phyloP scores from a whole-genome alignment of 129 eudicot species.

The Flaveria trinervia region DNA sequence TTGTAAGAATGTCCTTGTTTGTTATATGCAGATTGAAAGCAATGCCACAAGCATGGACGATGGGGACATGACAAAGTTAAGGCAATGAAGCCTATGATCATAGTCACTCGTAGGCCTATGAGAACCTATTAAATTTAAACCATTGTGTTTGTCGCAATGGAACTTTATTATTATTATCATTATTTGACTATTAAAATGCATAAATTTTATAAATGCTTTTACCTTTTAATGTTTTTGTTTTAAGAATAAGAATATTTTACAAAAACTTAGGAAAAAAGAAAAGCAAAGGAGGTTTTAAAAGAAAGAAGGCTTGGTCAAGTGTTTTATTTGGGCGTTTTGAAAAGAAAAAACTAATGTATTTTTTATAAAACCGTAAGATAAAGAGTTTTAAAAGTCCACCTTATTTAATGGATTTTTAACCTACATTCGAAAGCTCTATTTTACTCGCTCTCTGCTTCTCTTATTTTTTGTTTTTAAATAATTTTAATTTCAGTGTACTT shows the following conservation, averaged over 20 bases:
- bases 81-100: conserved; percentile 26
- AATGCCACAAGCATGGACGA: conserved; percentile 35
- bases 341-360: too few species aligned
- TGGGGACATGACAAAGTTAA: conserved; percentile 37
- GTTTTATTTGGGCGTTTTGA: background rate
- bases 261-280: too few species aligned
- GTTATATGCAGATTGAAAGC: conserved; percentile 37
- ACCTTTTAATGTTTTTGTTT: too few species aligned
- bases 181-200: background rate
- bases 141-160: conserved; percentile 20
- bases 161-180: background rate
- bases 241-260: too few species aligned
- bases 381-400: background rate
- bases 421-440: too few species aligned
- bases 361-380: background rate
- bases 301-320: background rate
- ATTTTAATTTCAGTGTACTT: background rate
- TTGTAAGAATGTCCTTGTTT: conserved; percentile 16
- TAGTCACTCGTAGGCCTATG: conserved; percentile 28
- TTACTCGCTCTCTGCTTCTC: too few species aligned
- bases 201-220: background rate
- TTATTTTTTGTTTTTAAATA: too few species aligned
- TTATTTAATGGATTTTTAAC: background rate
- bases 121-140: conserved; percentile 14
- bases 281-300: too few species aligned